phyloP scores from a whole-genome alignment of 1,284 basidiomycete species.

The Tylopilus sp. region DNA sequence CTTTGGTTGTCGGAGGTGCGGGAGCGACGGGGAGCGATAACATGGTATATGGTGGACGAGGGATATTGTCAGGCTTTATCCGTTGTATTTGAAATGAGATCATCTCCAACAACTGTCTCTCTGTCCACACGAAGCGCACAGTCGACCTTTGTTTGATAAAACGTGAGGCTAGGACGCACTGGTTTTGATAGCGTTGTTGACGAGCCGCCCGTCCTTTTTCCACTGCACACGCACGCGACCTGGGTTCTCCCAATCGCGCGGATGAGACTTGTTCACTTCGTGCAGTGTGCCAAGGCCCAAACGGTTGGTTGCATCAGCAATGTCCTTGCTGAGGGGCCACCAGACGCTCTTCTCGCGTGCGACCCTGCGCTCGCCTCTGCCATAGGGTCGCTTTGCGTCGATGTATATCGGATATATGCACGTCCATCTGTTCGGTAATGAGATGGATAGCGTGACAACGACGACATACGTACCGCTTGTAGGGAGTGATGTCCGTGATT shows the following conservation, averaged over 20 bases:
- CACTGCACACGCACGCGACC: conserved; percentile 90
- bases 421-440: conserved; percentile 68
- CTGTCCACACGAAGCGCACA: conserved; percentile 40
- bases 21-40: conserved; percentile 20
- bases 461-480: conserved; percentile 62
- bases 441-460: neutral
- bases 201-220: conserved; percentile 74
- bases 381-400: conserved; percentile 89
- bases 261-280: conserved; percentile 87
- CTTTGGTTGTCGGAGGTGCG: conserved; percentile 27
- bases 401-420: conserved; percentile 96
- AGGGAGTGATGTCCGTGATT: conserved; percentile 73
- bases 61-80: conserved; percentile 69
- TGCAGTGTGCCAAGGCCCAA: conserved; percentile 81
- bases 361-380: conserved; percentile 80
- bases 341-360: conserved; percentile 80
- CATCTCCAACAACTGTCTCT: conserved; percentile 80
- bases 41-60: conserved; percentile 59
- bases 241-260: conserved; percentile 96
- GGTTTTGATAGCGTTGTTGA: conserved; percentile 74
- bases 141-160: neutral
- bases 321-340: conserved; percentile 92
- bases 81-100: conserved; percentile 75
- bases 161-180: conserved; percentile 53
- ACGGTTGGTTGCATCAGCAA: conserved; percentile 78